A percentile compares a stretch with the other conserved stretches of the same genome.
These are phyloP conservation scores for Aphanomyces cochlioides DNA, from an alignment of 352 stramenopile species.

Conservation along the genomic window DNA sequence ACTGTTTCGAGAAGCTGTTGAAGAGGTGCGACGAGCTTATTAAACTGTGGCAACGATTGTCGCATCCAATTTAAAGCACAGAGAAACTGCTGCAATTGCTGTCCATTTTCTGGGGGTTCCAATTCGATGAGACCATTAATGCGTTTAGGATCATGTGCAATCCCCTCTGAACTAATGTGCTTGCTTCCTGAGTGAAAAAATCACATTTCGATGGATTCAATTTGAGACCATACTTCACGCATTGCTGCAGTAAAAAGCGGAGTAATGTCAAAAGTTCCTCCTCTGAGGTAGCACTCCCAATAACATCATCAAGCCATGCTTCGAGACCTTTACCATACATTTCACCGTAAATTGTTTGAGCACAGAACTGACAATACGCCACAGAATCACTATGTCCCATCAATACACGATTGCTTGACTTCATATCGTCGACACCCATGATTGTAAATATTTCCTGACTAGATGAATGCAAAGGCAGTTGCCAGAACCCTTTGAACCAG, in stretches of 20 bases:
- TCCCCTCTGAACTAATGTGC: not conserved
- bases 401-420: not conserved
- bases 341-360: not conserved
- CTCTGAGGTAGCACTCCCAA: not conserved
- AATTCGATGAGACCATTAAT: not conserved
- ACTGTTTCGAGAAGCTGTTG: too few species aligned
- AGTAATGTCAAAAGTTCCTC: too few species aligned
- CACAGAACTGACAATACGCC: not conserved
- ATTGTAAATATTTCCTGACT: too few species aligned
- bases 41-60: not conserved
- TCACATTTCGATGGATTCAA: not conserved
- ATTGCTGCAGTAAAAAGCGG: not conserved
- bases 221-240: not conserved
- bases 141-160: not conserved
- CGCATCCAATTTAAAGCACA: not conserved
- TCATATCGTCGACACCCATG: too few species aligned
- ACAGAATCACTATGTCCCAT: not conserved
- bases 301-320: not conserved
- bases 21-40: too few species aligned
- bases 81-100: too few species aligned
- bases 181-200: not conserved
- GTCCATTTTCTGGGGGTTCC: not conserved
- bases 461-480: not conserved
- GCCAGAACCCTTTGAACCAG: constrained; percentile 1
- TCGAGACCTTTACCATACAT: not conserved